phyloP scores from a whole-genome alignment of 495 filamentous ascomycete species.

The Hypoxylon cercidicola region DNA sequence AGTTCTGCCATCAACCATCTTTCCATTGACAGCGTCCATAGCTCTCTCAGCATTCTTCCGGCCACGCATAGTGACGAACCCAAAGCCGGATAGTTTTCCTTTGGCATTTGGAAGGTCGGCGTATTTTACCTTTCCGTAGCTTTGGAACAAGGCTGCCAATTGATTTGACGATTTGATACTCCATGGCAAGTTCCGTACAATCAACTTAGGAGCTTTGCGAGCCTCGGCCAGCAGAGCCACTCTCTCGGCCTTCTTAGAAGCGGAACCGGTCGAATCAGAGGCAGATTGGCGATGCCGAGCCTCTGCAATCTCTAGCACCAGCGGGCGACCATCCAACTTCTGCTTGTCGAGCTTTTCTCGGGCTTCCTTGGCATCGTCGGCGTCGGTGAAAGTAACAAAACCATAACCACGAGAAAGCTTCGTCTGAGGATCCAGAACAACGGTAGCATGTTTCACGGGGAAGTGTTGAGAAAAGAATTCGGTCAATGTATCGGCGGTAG shows the following conservation, averaged over 20 bases:
- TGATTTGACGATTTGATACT: constrained; percentile 88
- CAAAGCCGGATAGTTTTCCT: constrained; percentile 83
- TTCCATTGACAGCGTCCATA: constrained; percentile 85
- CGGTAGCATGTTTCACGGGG: constrained; percentile 92
- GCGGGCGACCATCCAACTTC: constrained; percentile 77
- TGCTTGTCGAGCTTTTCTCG: constrained; percentile 79
- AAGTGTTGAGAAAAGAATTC: constrained; percentile 92
- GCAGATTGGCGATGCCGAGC: constrained; percentile 76
- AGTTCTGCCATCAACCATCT: constrained; percentile 83
- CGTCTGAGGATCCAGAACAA: constrained; percentile 81
- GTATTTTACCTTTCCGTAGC: constrained; percentile 89
- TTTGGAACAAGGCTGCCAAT: constrained; percentile 77
- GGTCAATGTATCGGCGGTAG: constrained; percentile 84
- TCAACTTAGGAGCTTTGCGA: constrained; percentile 79
- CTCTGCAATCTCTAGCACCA: constrained; percentile 88
- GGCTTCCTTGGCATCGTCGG: constrained; percentile 86
- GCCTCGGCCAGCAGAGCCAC: constrained; percentile 63
- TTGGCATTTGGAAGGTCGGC: constrained; percentile 81
- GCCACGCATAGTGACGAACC: constrained; percentile 88
- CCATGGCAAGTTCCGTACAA: constrained; percentile 96
- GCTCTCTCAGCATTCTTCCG: constrained; percentile 93
- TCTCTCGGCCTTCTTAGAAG: constrained; percentile 66
- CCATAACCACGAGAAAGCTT: constrained; percentile 91
- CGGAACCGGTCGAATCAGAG: constrained; percentile 47
- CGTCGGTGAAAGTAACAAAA: constrained; percentile 95